Percentiles rank a stretch among this genome's conserved stretches.
Evolutionary conservation across 1,284 basidiomycete genomes (phyloP).

Genomic region (Uromyces viciae-fabae): DNA sequence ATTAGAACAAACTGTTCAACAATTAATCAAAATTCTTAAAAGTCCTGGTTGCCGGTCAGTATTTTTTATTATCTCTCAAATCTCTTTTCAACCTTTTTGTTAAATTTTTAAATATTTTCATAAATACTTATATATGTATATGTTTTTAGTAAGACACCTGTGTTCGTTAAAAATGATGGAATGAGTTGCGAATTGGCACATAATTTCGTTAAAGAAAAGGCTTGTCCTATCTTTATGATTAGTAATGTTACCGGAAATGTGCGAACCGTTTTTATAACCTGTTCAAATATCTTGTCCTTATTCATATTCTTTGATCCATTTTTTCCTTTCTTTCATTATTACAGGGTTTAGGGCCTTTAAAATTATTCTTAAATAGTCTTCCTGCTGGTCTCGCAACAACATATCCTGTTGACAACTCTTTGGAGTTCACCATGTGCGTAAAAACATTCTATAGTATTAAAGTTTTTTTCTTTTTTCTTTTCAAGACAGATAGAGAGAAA

Average conservation of each 20-base stretch:
- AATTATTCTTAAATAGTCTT: conserved; percentile 55
- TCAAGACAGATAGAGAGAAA: too few relatives aligned
- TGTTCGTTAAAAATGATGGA: conserved; percentile 60
- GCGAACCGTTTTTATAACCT: conserved; percentile 47
- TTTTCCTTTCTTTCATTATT: neutral
- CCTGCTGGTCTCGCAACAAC: conserved; percentile 59
- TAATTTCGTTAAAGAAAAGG: conserved; percentile 67
- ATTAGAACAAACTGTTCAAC: conserved; percentile 80
- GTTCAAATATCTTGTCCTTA: neutral
- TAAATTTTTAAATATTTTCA: neutral
- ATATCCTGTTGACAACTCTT: conserved; percentile 64
- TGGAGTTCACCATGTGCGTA: conserved; percentile 65
- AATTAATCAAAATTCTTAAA: conserved; percentile 85
- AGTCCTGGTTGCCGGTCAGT: conserved; percentile 83
- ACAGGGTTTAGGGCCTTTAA: conserved; percentile 50
- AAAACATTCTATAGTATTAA: too few relatives aligned
- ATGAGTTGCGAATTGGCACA: conserved; percentile 72
- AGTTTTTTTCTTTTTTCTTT: conserved; percentile 45
- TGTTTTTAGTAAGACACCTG: conserved; percentile 52
- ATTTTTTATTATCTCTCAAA: conserved; percentile 44
- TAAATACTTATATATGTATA: neutral
- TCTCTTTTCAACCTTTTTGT: conserved; percentile 35
- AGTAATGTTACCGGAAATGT: conserved; percentile 92
- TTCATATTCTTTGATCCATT: neutral
- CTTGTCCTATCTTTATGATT: conserved; percentile 66